phyloP scores from a whole-genome alignment of 805 yeast genomes.

The Teunomyces atbi region DNA sequence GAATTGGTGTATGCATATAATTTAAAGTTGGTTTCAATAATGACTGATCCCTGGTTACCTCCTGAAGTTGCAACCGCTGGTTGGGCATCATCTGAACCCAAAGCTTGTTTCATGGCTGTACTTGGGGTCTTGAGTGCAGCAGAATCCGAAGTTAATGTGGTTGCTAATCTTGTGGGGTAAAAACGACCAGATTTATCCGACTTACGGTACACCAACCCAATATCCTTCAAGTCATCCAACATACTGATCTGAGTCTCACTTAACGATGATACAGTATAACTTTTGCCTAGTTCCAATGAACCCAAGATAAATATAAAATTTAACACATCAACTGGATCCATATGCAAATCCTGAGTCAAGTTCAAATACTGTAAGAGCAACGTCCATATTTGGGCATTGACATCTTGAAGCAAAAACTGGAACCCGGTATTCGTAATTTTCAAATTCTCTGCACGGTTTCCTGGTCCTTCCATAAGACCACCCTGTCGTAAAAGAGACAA shows the following conservation, averaged over 20 bases:
- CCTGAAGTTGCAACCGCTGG: slow-evolving; percentile 8
- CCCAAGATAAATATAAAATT: slow-evolving; percentile 94
- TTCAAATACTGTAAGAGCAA: slow-evolving; percentile 81
- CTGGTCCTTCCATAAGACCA: slow-evolving; percentile 77
- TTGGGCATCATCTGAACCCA: slow-evolving; percentile 24
- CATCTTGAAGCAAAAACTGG: slow-evolving; percentile 89
- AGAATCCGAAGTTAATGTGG: slow-evolving; percentile 84
- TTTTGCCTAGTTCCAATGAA: slow-evolving; percentile 85
- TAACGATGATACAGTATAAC: slow-evolving; percentile 68
- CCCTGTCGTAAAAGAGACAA: slow-evolving; percentile 72
- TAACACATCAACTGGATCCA: slow-evolving; percentile 95
- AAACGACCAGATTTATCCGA: slow-evolving; percentile 57
- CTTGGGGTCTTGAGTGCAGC: slow-evolving; percentile 71
- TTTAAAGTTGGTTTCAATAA: slow-evolving; percentile 91
- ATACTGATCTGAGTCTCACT: slow-evolving; percentile 79
- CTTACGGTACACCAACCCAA: slow-evolving; percentile 78
- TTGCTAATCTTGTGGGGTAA: slow-evolving; percentile 88
- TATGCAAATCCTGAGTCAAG: slow-evolving; percentile 75
- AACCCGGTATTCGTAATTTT: slow-evolving; percentile 88
- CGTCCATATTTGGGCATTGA: slow-evolving; percentile 94
- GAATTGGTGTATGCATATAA: slow-evolving; percentile 91
- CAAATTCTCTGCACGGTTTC: slow-evolving; percentile 38
- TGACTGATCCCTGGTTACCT: slow-evolving; percentile 60
- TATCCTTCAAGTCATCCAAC: slow-evolving; percentile 87
- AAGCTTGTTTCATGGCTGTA: slow-evolving; percentile 69